These are phyloP conservation scores for Skeletonema potamos DNA, from an alignment of 108 stramenopile species.

Conservation along the genomic window DNA sequence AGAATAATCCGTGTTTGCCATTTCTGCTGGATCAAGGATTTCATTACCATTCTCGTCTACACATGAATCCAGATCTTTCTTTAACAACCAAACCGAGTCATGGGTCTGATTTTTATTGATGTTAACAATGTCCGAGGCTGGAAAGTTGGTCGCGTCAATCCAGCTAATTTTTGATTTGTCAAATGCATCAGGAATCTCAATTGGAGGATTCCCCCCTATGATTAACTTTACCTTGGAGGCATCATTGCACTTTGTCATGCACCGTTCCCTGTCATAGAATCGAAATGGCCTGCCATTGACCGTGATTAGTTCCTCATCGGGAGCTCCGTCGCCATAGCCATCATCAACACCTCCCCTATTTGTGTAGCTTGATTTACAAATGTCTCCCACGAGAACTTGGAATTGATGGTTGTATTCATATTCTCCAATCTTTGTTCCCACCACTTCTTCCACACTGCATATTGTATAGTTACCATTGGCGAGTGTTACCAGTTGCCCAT, in stretches of 20 bases:
- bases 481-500: background rate
- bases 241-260: background rate
- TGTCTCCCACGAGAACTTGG: conserved; percentile 11
- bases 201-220: conserved; percentile 25
- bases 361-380: conserved; percentile 16
- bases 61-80: conserved; percentile 14
- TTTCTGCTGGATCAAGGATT: conserved; percentile 20
- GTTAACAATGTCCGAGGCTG: conserved; percentile 12
- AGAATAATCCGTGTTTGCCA: conserved; percentile 21
- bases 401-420: background rate
- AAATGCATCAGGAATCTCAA: conserved; percentile 17
- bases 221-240: background rate
- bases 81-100: conserved; percentile 19
- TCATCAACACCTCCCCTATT: conserved; percentile 25
- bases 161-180: conserved; percentile 12
- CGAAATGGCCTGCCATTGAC: background rate
- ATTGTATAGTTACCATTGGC: conserved; percentile 25
- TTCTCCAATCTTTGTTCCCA: conserved; percentile 9
- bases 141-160: conserved; percentile 14
- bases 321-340: conserved; percentile 33
- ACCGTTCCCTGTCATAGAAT: background rate
- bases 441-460: conserved; percentile 22
- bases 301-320: conserved; percentile 13
- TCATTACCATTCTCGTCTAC: conserved; percentile 16
- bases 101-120: conserved; percentile 19